Conservation (phyloP, 768 basidiomycete genomes). For the Mycena galericulata region DNA sequence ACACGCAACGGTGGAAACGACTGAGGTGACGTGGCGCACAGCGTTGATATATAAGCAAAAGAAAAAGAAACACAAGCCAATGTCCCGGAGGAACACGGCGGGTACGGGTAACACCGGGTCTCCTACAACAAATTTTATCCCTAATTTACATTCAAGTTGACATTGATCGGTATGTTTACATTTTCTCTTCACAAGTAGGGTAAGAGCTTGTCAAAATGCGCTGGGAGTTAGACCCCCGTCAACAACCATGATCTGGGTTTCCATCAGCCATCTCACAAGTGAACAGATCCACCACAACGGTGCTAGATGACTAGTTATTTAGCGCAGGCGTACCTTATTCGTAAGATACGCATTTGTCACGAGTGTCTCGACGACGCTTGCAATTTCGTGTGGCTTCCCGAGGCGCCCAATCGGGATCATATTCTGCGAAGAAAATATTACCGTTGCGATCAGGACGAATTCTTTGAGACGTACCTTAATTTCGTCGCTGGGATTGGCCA, state of each 20-base stretch:
- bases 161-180: no score
- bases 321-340: slow-evolving; percentile 65
- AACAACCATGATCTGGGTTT: slow-evolving; percentile 56
- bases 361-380: slow-evolving; percentile 62
- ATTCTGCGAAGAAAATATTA: slow-evolving; percentile 43
- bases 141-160: no score
- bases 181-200: no score
- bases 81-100: no score
- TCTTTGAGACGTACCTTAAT: slow-evolving; percentile 43
- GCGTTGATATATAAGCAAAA: no score
- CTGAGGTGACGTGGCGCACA: no score
- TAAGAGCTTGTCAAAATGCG: slow-evolving; percentile 49
- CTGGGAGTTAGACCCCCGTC: slow-evolving; percentile 60
- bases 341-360: slow-evolving; percentile 67
- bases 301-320: no score
- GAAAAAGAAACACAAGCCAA: no score
- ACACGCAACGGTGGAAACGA: no score
- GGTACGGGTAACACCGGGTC: no score
- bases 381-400: slow-evolving; percentile 63
- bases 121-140: no score
- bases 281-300: slow-evolving; percentile 2
- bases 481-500: slow-evolving; percentile 52
- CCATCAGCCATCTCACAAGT: not conserved
- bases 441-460: slow-evolving; percentile 2
- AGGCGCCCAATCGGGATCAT: slow-evolving; percentile 64